Evolutionary conservation across 805 yeast genomes (phyloP), one percentile per base, ranked within the genome.

Genomic region (Candida multigemmis): DNA sequence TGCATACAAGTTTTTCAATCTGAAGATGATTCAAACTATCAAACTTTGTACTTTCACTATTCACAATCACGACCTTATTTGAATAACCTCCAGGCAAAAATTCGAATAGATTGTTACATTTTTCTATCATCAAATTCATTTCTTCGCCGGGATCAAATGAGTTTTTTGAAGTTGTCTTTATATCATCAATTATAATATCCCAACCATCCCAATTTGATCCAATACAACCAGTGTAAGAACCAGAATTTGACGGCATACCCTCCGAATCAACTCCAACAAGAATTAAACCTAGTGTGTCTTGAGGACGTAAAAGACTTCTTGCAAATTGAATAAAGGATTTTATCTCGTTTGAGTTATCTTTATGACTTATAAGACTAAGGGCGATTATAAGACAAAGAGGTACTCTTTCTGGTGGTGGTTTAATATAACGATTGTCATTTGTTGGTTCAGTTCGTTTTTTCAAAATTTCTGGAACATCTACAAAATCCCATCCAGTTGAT

Each of bases 201-300:
- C 76, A 68, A 1, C 72, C 73, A 8, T 52, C 46, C 76, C 76
- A 71, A 4, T 37, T 36, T 9, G 56, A 45, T 11, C 50, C 44
- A 0, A 62, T 55, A 40, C 68, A 60, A 3, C 77, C 77, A 22
- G 66, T 47, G 35, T 60, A 71, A 1, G 68, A 57, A 1, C 71
- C 68, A 17, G 38, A 38, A 14, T 49, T 43, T 6, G 58, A 53
- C n/a, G 48, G 42, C 19, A 29, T 34, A 6, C 71, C 60, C 6
- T 34, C 32, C 1, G 67, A 66, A 40, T 68, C 60, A 25, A 60
- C 49, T 2, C 77, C 77, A 12, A 65, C 46, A 11, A 68, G 44
- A 0, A 72, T 58, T 12, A 73, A 33, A 1, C 76, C 77, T 9
- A 73, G 39, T 21, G 48, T 53, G 38, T 71, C 78, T 10, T 42